phyloP scores from a whole-genome alignment of 495 filamentous ascomycete species.

The Penicillium cataractarum region DNA sequence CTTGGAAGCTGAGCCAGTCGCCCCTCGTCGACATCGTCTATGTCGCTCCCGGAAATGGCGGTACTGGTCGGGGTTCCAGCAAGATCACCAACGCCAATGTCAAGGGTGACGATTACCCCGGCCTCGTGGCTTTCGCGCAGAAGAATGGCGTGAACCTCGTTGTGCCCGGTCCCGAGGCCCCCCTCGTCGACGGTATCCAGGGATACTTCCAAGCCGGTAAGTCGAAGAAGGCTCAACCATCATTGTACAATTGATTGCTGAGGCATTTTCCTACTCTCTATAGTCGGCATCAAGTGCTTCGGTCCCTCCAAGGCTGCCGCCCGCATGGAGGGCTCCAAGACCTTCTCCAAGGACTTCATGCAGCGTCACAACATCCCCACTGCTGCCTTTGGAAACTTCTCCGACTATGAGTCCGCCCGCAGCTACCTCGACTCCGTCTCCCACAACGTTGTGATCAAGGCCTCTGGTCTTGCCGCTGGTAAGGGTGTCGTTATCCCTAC shows the following conservation, averaged over 20 bases:
- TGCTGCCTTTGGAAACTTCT: constrained; percentile 86
- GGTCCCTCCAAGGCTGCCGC: constrained; percentile 87
- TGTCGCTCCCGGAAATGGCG: constrained; percentile 79
- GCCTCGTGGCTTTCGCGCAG: constrained; percentile 73
- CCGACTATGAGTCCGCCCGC: constrained; percentile 73
- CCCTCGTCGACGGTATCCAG: constrained; percentile 89
- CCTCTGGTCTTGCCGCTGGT: constrained; percentile 81
- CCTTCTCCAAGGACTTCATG: constrained; percentile 99
- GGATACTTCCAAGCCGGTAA: constrained; percentile 73
- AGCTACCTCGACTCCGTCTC: constrained; percentile 73
- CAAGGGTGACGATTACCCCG: constrained; percentile 73
- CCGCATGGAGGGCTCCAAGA: constrained; percentile 92
- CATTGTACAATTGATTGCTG: constrained; percentile 12
- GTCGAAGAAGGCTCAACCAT: constrained; percentile 1
- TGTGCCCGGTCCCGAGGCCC: constrained; percentile 89
- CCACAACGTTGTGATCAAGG: constrained; percentile 88
- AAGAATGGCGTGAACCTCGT: constrained; percentile 78
- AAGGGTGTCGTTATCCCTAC: constrained; percentile 90
- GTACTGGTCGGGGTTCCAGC: constrained; percentile 66
- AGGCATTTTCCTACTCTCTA: constrained; percentile 10
- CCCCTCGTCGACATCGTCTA: constrained; percentile 54
- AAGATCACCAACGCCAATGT: constrained; percentile 78
- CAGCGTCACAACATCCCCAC: constrained; percentile 87
- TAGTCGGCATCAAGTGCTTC: constrained; percentile 78
- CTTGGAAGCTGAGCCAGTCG: constrained; percentile 91